Evolutionary conservation across 345 rosid genomes (phyloP).

Genomic region (Lepidium didymum): DNA sequence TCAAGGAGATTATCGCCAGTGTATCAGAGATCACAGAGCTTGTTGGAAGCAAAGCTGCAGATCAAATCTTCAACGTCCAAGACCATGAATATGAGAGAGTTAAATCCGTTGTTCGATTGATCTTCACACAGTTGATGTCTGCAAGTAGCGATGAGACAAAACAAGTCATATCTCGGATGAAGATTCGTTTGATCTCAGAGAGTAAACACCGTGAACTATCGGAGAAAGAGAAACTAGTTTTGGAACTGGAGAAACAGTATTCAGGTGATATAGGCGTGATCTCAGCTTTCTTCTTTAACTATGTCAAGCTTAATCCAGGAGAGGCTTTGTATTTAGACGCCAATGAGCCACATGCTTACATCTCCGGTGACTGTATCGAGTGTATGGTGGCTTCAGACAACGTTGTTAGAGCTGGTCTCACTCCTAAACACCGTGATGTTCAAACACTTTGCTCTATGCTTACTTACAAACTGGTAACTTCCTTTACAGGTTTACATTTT

Average conservation of each 20-base stretch:
- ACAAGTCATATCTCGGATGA: slow-evolving; percentile 49
- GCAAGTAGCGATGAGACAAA: slow-evolving; percentile 50
- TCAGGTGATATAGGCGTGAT: slow-evolving; percentile 77
- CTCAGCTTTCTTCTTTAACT: slow-evolving; percentile 77
- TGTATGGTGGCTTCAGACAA: slow-evolving; percentile 99
- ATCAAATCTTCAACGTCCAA: slow-evolving; percentile 34
- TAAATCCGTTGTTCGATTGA: slow-evolving; percentile 48
- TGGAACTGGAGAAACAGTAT: slow-evolving; percentile 72
- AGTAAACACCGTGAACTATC: slow-evolving; percentile 49
- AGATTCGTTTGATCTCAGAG: slow-evolving; percentile 45
- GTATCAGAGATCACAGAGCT: slow-evolving; percentile 79
- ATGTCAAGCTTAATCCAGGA: slow-evolving; percentile 83
- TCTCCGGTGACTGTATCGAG: slow-evolving; percentile 83
- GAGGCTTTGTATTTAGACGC: slow-evolving; percentile 92
- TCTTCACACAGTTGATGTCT: slow-evolving; percentile 76
- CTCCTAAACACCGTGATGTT: slow-evolving; percentile 81
- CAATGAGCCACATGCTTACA: slow-evolving; percentile 90
- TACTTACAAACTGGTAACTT: slow-evolving; percentile 74
- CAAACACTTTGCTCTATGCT: slow-evolving; percentile 98
- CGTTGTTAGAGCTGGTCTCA: slow-evolving; percentile 97
- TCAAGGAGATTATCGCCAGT: slow-evolving; percentile 54
- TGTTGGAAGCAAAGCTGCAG: slow-evolving; percentile 48
- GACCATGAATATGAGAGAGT: slow-evolving; percentile 39
- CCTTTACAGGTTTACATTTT: slow-evolving; percentile 1
- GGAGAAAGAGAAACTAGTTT: slow-evolving; percentile 69